phyloP scores from a whole-genome alignment of 495 filamentous ascomycete genomes.

The Trypethelium eluteriae region DNA sequence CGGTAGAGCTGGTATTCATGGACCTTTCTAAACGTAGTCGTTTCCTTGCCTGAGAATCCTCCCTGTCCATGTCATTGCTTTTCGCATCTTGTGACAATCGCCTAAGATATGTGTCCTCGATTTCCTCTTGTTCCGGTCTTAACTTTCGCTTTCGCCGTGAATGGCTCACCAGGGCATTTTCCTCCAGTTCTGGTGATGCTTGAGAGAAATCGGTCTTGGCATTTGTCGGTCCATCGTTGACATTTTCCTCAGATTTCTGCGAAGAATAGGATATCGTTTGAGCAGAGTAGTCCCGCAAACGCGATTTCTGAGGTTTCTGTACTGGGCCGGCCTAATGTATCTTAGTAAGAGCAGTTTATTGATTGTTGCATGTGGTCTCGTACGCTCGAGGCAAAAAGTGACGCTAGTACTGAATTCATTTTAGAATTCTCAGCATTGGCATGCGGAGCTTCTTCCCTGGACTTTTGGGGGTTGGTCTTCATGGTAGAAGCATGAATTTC shows the following conservation, averaged over 20 bases:
- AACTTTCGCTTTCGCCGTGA: conserved; percentile 63
- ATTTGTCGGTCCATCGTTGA: not conserved
- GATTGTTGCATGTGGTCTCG: not conserved
- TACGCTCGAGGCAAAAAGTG: conserved; percentile 6
- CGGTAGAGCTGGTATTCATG: conserved; percentile 29
- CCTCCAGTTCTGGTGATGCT: not conserved
- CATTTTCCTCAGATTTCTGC: not conserved
- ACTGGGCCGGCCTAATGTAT: not conserved
- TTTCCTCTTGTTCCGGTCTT: conserved; percentile 57
- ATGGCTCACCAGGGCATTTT: not conserved
- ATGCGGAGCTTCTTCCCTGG: too few relatives aligned
- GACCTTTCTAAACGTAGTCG: conserved; percentile 29
- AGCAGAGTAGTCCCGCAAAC: too few relatives aligned
- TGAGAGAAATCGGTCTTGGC: not conserved
- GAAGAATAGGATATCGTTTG: not conserved
- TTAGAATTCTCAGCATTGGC: not conserved
- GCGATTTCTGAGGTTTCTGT: not conserved
- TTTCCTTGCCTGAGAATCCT: conserved; percentile 44
- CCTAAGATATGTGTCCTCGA: conserved; percentile 76
- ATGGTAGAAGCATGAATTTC: not conserved
- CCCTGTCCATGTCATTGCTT: conserved; percentile 42
- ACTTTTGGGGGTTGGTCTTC: not conserved
- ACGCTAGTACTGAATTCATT: not conserved
- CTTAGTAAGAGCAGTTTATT: not conserved
- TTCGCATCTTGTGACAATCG: conserved; percentile 52